Conservation (phyloP, 345 rosid genomes). For the Salix purpurea region DNA sequence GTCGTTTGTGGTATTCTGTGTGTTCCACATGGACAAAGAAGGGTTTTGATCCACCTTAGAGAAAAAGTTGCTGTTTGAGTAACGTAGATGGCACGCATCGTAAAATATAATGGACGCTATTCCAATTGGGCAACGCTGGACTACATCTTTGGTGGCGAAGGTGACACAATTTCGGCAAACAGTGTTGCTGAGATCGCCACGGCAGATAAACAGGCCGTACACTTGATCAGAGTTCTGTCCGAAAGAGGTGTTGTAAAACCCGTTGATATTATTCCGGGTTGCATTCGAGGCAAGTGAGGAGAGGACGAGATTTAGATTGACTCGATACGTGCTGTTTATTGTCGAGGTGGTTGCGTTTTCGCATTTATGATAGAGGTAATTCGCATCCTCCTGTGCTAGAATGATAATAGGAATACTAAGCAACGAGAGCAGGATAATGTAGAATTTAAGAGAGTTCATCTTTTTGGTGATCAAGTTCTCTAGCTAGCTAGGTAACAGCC, state of each 20-base stretch:
- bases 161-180: constrained; percentile 36
- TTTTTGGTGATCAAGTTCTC: background rate
- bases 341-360: background rate
- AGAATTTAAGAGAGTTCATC: background rate
- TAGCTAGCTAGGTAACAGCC: background rate
- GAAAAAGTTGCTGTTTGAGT: constrained; percentile 38
- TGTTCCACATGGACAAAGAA: background rate
- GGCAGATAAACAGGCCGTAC: too few species aligned
- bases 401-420: background rate
- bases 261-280: background rate
- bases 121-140: constrained; percentile 23
- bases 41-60: background rate
- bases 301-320: constrained; percentile 10
- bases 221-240: background rate
- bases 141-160: constrained; percentile 17
- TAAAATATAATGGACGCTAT: constrained; percentile 34
- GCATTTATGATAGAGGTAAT: background rate
- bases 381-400: constrained; percentile 1
- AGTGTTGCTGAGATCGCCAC: background rate
- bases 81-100: constrained; percentile 44
- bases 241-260: background rate
- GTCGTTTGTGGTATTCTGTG: background rate
- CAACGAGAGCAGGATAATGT: background rate
- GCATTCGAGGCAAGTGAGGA: constrained; percentile 6
- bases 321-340: constrained; percentile 2